A percentile compares a stretch with the other conserved stretches of the same genome.
These are phyloP conservation scores for Globomyces pollinis-pini DNA, from an alignment of 192 early-diverging fungal genomes.

Conservation along the genomic window DNA sequence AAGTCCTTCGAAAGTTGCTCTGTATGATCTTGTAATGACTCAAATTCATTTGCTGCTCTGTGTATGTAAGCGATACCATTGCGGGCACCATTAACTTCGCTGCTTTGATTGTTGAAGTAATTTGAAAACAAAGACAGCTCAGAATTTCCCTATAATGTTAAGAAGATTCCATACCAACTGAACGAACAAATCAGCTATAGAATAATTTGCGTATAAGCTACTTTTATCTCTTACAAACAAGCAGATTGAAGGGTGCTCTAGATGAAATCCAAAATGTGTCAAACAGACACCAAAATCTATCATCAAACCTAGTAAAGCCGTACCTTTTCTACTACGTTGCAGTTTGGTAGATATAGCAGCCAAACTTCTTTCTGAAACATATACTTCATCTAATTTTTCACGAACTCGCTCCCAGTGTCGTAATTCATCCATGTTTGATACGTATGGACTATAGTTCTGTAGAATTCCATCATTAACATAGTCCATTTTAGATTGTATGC, in stretches of 20 bases:
- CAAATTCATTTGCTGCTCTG: neutral
- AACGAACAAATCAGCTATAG: neutral
- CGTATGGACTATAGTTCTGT: neutral
- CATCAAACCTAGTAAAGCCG: neutral
- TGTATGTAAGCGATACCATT: neutral
- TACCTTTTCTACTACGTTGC: neutral
- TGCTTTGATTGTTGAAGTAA: neutral
- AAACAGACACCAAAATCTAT: neutral
- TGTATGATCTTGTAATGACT: neutral
- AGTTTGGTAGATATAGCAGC: neutral
- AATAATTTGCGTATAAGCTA: neutral
- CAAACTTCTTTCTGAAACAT: neutral
- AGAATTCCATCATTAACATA: constrained; percentile 2
- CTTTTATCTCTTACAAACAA: neutral
- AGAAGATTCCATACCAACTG: too few relatives aligned
- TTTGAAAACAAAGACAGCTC: too few relatives aligned
- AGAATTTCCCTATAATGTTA: too few relatives aligned
- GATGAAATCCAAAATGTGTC: neutral
- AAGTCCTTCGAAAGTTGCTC: neutral
- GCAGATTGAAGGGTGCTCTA: neutral
- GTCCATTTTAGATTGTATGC: constrained; percentile 9
- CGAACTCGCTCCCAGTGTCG: neutral
- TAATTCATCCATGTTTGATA: neutral
- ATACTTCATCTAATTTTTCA: neutral
- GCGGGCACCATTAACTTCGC: neutral